phyloP scores from a whole-genome alignment of 2,329 filamentous ascomycete genomes.

The Pseudocercospora macadamiae region DNA sequence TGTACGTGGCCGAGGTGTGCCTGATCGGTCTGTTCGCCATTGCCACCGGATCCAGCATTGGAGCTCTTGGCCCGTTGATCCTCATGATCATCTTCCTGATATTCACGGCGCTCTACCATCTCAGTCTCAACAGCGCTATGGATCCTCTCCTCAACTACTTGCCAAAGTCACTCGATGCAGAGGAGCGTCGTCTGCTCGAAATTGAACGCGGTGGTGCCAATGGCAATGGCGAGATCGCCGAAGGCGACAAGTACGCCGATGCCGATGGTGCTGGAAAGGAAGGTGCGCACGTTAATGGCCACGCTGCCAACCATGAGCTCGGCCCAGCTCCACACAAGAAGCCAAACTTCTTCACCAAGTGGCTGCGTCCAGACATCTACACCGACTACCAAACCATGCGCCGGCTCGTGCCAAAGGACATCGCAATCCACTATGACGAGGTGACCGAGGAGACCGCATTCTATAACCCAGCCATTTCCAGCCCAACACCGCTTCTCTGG shows the following conservation, averaged over 20 bases:
- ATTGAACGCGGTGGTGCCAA: no score
- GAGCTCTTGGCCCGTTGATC: slow-evolving; percentile 65
- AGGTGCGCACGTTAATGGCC: slow-evolving; percentile 24
- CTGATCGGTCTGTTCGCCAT: slow-evolving; percentile 83
- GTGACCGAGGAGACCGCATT: slow-evolving; percentile 70
- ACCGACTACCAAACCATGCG: slow-evolving; percentile 72
- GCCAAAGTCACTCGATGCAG: slow-evolving; percentile 53
- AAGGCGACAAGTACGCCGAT: slow-evolving; percentile 30
- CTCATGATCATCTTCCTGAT: slow-evolving; percentile 77
- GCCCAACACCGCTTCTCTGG: slow-evolving; percentile 73
- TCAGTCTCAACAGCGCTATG: slow-evolving; percentile 72
- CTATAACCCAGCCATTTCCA: slow-evolving; percentile 69
- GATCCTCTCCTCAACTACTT: slow-evolving; percentile 76
- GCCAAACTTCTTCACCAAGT: slow-evolving; percentile 65
- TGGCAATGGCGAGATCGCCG: slow-evolving; percentile 23
- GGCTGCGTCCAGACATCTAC: slow-evolving; percentile 77
- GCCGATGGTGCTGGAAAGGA: slow-evolving; percentile 35
- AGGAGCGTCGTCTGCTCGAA: slow-evolving; percentile 41
- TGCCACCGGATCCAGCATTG: slow-evolving; percentile 54
- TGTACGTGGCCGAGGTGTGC: slow-evolving; percentile 78
- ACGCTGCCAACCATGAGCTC: slow-evolving; percentile 29
- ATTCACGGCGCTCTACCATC: slow-evolving; percentile 75
- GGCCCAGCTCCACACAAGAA: slow-evolving; percentile 49
- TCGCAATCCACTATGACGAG: slow-evolving; percentile 62
- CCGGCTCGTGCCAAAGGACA: slow-evolving; percentile 65